Evolutionary conservation across 2,329 filamentous ascomycete species (phyloP), one percentile per base, ranked within the genome.

Genomic region (Trichoderma breve): DNA sequence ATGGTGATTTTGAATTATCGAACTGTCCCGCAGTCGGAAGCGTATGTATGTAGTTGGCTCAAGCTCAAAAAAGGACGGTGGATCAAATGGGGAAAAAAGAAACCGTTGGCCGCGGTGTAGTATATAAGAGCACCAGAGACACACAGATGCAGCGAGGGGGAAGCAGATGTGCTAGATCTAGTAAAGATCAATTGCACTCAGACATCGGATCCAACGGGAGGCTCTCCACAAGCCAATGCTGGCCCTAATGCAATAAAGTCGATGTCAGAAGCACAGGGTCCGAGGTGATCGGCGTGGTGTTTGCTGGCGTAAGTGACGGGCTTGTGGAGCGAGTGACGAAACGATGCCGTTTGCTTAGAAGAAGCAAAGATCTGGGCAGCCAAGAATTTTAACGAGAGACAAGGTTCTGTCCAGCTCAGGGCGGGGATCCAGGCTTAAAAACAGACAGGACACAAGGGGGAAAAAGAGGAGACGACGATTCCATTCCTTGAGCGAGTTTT

Each of bases 321-420:
- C 9, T 2, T 60, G 73, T 74, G 73, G 63, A 73, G 72, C 72
- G 66, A 70, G 70, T 72, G 70, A 74, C 70, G 73, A 64, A 72
- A 73, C 28, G 64, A 72, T 68, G 71, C 64, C 34, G 71, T 72
- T 69, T 47, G 43, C 26, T 39, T 9, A 39, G 32, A 24, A 24
- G 34, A 14, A 26, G 32, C 21, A 58, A 60, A 60, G 26, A 58
- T 34, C 34, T 64, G 47, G 14, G 47, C 28, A 67, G 55, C 63
- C 55, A 61, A 51, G 51, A 62, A 70, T 9, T 43, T 43, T n/a
- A 43, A 53, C 57, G 67, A 62, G 57, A 30, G 67, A 58, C 70
- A 34, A 30, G 26, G 53, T 24, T 34, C 32, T 51, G 62, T 43
- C 36, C 21, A 43, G 39, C 39, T n/a, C 39, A 43, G 32, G 26